Evolutionary conservation across 2,329 filamentous ascomycete genomes (phyloP), one percentile per base, ranked within the genome.

Genomic region (Fusarium pseudoanthophilum): DNA sequence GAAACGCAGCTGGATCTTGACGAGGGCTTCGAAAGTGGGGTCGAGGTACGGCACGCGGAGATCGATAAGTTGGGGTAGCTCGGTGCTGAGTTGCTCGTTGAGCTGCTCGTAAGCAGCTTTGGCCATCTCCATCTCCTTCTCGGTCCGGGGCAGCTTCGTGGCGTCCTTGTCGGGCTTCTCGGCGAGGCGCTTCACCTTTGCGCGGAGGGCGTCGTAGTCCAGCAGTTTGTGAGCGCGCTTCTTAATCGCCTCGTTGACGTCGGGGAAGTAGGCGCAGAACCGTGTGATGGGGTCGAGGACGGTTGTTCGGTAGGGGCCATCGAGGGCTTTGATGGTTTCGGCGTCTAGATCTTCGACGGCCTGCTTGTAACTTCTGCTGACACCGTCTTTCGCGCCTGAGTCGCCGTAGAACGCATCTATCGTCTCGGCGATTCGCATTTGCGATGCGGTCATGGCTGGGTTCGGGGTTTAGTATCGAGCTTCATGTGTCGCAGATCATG

Each of bases 351-450:
- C 96, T 81, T 98, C 96, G 26, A 99, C 97, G 14, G 96, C 96
- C 82, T 98, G 95, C 84, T 98, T 99, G 86, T 99, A 99, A 82
- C 94, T 97, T 81, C 95, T 90, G 83, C 93, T 97, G 67, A 99
- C 96, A 63, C 96, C 96, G 81, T 99, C 97, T 79, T 92, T 94
- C 57, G 96, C 95, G 58, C 97, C 97, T 2, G 95, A 92, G 81
- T 99, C 96, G 63, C 96, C 96, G 85, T 99, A 99, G 84, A 99
- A 99, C 45, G 96, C 96, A 84, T 99, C 96, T 83, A 99, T 99
- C 26, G 96, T 99, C 84, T 99, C 96, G 74, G 96, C 96, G 82
- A 99, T 98, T 80, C 95, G 92, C 95, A 99, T 98, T 85, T 99
- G 96, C 60, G 95, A 98, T 59, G 96, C 95, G 21, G 96, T 99